These are phyloP conservation scores for Trichosporon coremiiforme DNA, from an alignment of 1,284 basidiomycete species.

Conservation along the genomic window DNA sequence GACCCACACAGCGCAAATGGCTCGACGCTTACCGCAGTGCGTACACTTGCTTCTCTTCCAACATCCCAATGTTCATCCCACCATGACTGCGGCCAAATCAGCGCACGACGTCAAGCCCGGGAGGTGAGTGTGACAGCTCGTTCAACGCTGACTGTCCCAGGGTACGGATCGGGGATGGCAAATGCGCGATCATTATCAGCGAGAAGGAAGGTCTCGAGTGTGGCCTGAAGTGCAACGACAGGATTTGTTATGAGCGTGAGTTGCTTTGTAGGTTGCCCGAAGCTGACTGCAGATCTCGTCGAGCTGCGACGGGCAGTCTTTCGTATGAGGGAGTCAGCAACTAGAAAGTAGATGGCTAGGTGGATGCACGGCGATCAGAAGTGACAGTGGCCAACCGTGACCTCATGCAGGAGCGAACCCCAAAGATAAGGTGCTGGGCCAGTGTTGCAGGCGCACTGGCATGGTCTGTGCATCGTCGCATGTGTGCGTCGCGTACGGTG, in stretches of 20 bases:
- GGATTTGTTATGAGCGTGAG: constrained; percentile 1
- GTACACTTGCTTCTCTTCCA: not conserved
- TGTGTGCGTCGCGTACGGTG: too few relatives aligned
- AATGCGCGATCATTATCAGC: not conserved
- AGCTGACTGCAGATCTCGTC: not conserved
- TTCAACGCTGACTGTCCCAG: not conserved
- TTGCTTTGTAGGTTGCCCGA: not conserved
- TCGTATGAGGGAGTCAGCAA: not conserved
- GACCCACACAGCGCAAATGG: not conserved
- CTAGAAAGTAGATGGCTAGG: not conserved
- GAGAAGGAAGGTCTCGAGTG: not conserved
- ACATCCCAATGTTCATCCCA: not conserved
- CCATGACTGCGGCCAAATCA: not conserved
- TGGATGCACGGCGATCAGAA: not conserved
- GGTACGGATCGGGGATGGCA: not conserved
- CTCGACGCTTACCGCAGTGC: not conserved
- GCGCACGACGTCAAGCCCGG: not conserved
- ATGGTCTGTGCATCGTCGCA: not conserved
- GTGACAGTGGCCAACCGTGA: not conserved
- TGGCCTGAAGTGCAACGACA: not conserved
- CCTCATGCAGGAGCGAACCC: too few relatives aligned
- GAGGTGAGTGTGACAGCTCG: not conserved
- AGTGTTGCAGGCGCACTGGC: not conserved
- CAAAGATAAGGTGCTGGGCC: not conserved
- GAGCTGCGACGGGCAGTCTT: not conserved